Conservation (phyloP, 2,329 filamentous ascomycete genomes). For the Lizonia empirigonia region DNA sequence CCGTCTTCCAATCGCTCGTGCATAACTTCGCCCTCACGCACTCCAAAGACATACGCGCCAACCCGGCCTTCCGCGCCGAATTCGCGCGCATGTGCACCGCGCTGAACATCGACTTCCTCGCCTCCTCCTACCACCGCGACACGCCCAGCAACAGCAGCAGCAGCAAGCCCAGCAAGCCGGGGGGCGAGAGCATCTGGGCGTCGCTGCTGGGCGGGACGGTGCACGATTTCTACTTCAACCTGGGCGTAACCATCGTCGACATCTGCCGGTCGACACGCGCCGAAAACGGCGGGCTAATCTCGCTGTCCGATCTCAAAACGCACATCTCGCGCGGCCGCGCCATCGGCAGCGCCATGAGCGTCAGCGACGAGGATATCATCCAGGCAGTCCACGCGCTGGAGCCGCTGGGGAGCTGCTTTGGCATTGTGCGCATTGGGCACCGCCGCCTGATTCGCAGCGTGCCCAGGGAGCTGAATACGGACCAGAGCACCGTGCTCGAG, state of each 20-base stretch:
- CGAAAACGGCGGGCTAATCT: conserved; percentile 92
- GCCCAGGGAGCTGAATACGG: conserved; percentile 91
- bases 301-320: conserved; percentile 78
- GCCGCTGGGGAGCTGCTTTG: conserved; percentile 87
- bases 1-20: conserved; percentile 92
- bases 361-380: conserved; percentile 91
- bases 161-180: conserved; percentile 42
- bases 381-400: conserved; percentile 85
- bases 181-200: conserved; percentile 79
- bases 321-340: conserved; percentile 70
- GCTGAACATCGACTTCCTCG: conserved; percentile 93
- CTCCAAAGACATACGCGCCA: conserved; percentile 92
- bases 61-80: conserved; percentile 92
- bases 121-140: conserved; percentile 55
- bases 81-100: conserved; percentile 98
- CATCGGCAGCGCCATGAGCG: conserved; percentile 73
- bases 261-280: conserved; percentile 83
- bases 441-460: conserved; percentile 89
- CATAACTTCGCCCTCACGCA: conserved; percentile 96
- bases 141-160: too few relatives aligned
- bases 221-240: conserved; percentile 98
- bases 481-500: conserved; percentile 91
- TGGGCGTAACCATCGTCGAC: conserved; percentile 94
- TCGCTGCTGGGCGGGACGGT: conserved; percentile 89
- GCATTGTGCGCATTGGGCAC: conserved; percentile 79